Base-by-base conservation (phyloP, 78 protist species). In the Isochrysis galbana region DNA sequence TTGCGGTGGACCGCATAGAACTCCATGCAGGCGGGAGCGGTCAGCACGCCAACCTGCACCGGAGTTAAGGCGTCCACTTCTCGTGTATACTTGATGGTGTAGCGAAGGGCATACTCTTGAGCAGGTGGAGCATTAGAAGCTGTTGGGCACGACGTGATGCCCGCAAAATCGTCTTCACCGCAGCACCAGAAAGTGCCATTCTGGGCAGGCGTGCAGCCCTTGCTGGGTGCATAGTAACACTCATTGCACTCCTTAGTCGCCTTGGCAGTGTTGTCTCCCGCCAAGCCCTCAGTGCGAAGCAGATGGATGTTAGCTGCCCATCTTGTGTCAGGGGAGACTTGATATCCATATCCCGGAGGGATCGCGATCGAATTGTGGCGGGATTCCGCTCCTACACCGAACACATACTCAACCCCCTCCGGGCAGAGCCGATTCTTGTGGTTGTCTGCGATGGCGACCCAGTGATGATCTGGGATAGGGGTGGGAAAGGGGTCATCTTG, bases 171-270 rank as follows among this genome's bases (percentile, higher is more conserved):
- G 32, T n/a, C 32, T n/a, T 67, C 74, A 11, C 36, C 74, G 74
- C 74, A 67, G 74, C 74, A 67, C 36, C 4, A 10, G 74, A 67
- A 67, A n/a, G 74, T 67, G 74, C 74, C 74, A n/a, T 67, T 67
- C 74, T 67, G 74, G 38, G 17, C 74, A n/a, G 74, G 32, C 74
- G 74, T 67, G 74, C 74, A 67, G 74, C 74, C 74, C 74, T 67
- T 67, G 74, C 74, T n/a, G 32, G 74, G 36, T 11, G 74, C 74
- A n/a, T 67, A 67, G 74, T 67, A 67, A n/a, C 74, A 67, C 74
- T 67, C 74, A n/a, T 67, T 67, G 74, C 74, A 67, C 74, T 67
- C 74, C 74, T 67, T 67, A 11, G 74, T n/a, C 74, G 74, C 74
- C 38, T 10, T 11, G 32, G 3, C 36, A 19, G 19, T 11, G 67